Percentiles rank a stretch among this genome's conserved stretches.
Evolutionary conservation across 2,329 filamentous ascomycete genomes (phyloP).

Genomic region (Sporothrix euskadiensis): DNA sequence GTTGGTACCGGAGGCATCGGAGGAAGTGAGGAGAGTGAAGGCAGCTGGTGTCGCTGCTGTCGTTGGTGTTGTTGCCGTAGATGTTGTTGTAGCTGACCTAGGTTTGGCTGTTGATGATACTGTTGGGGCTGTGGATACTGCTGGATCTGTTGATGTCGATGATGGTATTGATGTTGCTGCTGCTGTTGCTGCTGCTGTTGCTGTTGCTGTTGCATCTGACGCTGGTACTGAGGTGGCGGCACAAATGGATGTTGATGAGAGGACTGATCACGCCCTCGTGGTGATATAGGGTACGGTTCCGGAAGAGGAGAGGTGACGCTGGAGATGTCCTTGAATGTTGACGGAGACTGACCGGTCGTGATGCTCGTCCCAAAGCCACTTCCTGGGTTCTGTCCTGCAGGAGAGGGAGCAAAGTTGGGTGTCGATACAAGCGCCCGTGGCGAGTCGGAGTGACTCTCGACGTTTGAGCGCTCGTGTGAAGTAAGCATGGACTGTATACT

Average conservation of each 20-base stretch:
- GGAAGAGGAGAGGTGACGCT: neutral
- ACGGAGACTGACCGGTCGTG: neutral
- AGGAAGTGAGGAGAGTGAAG: neutral
- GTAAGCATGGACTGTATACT: slow-evolving; percentile 56
- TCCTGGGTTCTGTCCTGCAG: neutral
- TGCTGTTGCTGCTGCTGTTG: neutral
- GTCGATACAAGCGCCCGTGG: slow-evolving; percentile 38
- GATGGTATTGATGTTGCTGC: neutral
- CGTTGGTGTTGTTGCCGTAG: neutral
- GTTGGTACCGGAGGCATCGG: neutral
- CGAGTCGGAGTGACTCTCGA: slow-evolving; percentile 41
- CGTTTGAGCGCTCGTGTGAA: slow-evolving; percentile 43
- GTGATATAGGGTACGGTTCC: neutral
- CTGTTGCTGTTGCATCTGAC: neutral
- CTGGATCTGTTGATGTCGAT: neutral
- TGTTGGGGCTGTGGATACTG: neutral
- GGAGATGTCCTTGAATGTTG: neutral
- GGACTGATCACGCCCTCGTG: neutral
- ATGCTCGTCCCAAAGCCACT: slow-evolving; percentile 5
- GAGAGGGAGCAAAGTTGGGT: slow-evolving; percentile 33
- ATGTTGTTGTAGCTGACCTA: neutral
- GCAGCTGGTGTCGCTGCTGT: neutral
- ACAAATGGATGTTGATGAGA: neutral
- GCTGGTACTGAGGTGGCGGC: neutral
- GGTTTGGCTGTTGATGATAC: neutral